Base-by-base conservation (phyloP, 805 yeast species). In the Trichomonascus vanleenenianus region DNA sequence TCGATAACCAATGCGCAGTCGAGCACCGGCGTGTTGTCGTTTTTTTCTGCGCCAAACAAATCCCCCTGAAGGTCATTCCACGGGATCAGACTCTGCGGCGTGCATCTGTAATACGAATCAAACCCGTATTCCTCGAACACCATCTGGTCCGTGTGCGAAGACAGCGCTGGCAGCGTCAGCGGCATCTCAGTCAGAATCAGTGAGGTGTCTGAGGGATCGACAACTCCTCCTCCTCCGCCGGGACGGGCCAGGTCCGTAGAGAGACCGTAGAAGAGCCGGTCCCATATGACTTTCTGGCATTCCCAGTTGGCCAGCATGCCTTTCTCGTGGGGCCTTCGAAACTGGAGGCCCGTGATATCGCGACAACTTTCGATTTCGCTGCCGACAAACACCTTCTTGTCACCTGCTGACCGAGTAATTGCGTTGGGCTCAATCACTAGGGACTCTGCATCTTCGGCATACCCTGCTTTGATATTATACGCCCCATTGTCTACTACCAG, bases 241-340 rank as follows among this genome's bases (percentile, higher is more conserved):
- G 36, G 25, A 8, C 25, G 33, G n/a, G 19, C 36, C 30, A 52
- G 44, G 16, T 43, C 33, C 2, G 69, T 64, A 34, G 68, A 66
- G 52, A 70, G 65, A 2, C 70, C 72, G 39, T 70, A 74, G 59
- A 87, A 71, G 4, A 82, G 73, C 52, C 83, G 78, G 61, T 93
- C 97, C 98, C 97, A 93, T 1, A 93, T 74, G 18, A 83, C 81
- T 56, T 83, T 83, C 59, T 93, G 88, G 2, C 85, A 67, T 51
- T 86, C 95, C 98, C 97, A 93, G 33, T 91, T 85, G 0, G 81
- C 79, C 43, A 93, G 67, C 54, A 89, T 94, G 2, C 97, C 97
- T 30, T 82, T 80, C 51, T 88, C 96, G 47, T 79, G 78, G 0
- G 99, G 97, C 45, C 97, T 70, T 49, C 83, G 75, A 63, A 83